These are phyloP conservation scores for Naganishia liquefaciens DNA, from an alignment of 1,284 basidiomycete species.

Conservation along the genomic window DNA sequence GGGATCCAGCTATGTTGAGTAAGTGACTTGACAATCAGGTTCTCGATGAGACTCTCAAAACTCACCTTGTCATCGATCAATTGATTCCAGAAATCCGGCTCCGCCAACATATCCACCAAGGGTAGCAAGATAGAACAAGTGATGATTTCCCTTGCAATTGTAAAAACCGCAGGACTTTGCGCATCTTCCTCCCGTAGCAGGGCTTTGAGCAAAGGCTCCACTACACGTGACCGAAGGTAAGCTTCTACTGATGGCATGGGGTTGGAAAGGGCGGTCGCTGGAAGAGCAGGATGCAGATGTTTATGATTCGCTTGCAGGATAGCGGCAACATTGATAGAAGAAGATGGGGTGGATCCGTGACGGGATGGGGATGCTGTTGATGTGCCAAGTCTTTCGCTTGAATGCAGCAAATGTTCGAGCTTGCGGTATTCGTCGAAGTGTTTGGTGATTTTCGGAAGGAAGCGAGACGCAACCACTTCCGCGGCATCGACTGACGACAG, in stretches of 20 bases:
- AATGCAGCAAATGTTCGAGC: constrained; percentile 78
- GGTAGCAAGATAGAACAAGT: constrained; percentile 80
- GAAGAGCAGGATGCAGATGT: constrained; percentile 78
- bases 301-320: constrained; percentile 82
- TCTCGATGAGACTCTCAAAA: not conserved
- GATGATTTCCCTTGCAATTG: constrained; percentile 77
- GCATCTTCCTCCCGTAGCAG: constrained; percentile 73
- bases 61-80: constrained; percentile 58
- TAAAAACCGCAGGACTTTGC: constrained; percentile 67
- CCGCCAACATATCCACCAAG: constrained; percentile 84
- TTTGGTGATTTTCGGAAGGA: constrained; percentile 80
- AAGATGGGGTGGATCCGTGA: constrained; percentile 27
- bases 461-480: constrained; percentile 73
- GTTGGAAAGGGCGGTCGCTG: constrained; percentile 75
- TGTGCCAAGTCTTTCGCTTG: constrained; percentile 47
- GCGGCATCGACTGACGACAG: constrained; percentile 69
- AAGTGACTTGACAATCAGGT: not conserved
- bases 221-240: constrained; percentile 63
- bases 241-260: constrained; percentile 85
- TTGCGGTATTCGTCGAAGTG: constrained; percentile 89
- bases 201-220: constrained; percentile 61
- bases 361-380: no score
- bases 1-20: constrained; percentile 1
- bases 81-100: constrained; percentile 95
- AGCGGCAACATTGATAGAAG: constrained; percentile 52